Evolutionary conservation across 2,329 filamentous ascomycete genomes (phyloP), one percentile per base, ranked within the genome.

Genomic region (Pyricularia pennisetigena): DNA sequence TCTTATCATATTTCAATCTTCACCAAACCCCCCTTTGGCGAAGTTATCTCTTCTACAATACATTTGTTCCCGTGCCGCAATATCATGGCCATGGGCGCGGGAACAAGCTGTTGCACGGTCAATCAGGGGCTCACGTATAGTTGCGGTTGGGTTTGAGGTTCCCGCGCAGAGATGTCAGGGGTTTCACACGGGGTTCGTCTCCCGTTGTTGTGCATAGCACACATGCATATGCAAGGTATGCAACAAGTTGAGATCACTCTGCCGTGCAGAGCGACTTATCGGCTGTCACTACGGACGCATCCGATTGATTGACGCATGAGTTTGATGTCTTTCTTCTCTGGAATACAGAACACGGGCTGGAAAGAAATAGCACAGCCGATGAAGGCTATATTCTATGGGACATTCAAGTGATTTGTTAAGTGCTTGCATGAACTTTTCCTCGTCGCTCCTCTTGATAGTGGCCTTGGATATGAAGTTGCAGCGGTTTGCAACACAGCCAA

Each of bases 91-190:
- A 61, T 12, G 26, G 12, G n/a, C 57, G 24, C n/a, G n/a, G 57
- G 9, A 61, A 24, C n/a, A 3, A 26, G 23, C n/a, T 61, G 16
- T 12, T 26, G 57, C 57, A 61, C 57, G 29, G 64, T 35, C 23
- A 23, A 65, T 65, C 64, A 65, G 64, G 64, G 64, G 64, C 32
- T 61, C n/a, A n/a, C 35, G 32, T 24, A 12, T 32, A n/a, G 64
- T 65, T 23, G 64, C 64, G 64, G 23, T 23, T 24, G 30, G 10
- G 64, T 65, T 65, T 65, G 64, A 65, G 64, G 64, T 65, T 65
- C 57, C 57, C 57, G 23, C 8, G 24, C 9, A 61, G 24, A 61
- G 23, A 26, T 61, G n/a, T 61, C 57, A 61, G 57, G 57, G 57
- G 57, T 61, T 24, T 23, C 57, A 61, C n/a, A 61, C 23, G 23